Percentiles rank a stretch among this genome's conserved stretches.
Evolutionary conservation across 2,329 filamentous ascomycete species (phyloP).

Genomic region (Graphiopsis chlorocephala): DNA sequence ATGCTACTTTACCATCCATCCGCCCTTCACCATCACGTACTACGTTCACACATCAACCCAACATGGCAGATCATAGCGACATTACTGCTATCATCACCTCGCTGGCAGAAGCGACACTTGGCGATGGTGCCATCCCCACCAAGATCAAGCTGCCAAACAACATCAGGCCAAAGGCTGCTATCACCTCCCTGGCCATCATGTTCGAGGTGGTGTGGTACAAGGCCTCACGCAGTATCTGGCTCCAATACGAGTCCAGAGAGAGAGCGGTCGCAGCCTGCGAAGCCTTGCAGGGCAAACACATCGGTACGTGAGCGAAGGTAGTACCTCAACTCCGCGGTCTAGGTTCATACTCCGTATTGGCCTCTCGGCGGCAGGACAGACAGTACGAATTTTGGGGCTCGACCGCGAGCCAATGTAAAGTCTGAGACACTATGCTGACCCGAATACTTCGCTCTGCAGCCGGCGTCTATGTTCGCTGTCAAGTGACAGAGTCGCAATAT

Average conservation of each 20-base stretch:
- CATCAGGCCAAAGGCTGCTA: not conserved
- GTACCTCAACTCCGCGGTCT: no score
- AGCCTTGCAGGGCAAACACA: not conserved
- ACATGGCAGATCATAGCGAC: not conserved
- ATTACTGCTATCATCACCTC: not conserved
- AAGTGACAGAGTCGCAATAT: not conserved
- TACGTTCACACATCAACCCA: not conserved
- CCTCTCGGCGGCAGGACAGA: no score
- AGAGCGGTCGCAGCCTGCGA: not conserved
- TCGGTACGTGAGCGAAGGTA: no score
- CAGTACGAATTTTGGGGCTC: no score
- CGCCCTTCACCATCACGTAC: not conserved
- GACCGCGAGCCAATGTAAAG: no score
- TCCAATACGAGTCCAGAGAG: not conserved
- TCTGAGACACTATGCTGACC: no score
- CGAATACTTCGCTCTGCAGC: no score
- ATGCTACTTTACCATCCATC: not conserved
- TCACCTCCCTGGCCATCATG: not conserved
- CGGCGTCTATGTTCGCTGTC: not conserved
- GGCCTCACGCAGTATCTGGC: not conserved
- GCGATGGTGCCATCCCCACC: not conserved
- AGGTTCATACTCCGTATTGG: no score
- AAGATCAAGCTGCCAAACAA: not conserved
- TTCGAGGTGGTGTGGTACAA: constrained; percentile 8
- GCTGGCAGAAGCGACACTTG: not conserved